These are phyloP conservation scores for Rubia occidens DNA, from an alignment of 305 asterid genomes.

Conservation along the genomic window DNA sequence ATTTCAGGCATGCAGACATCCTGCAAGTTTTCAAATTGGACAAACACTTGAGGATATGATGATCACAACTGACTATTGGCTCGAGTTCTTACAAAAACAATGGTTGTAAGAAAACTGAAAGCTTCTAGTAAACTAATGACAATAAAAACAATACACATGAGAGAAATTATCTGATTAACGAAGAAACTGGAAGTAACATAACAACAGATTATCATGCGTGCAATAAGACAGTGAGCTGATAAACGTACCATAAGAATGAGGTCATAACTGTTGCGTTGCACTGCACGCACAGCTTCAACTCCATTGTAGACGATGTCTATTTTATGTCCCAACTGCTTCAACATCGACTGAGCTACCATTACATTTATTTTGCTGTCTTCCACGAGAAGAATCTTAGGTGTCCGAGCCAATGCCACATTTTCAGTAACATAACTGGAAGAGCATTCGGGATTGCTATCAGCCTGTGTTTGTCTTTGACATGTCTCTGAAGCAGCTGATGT, in stretches of 20 bases:
- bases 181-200: too few species aligned
- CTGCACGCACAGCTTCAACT: constrained; percentile 63
- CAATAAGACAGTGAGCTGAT: not conserved
- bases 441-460: constrained; percentile 32
- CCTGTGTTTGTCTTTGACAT: constrained; percentile 21
- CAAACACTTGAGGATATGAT: not conserved
- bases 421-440: constrained; percentile 36
- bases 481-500: constrained; percentile 22
- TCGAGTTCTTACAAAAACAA: not conserved
- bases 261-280: constrained; percentile 42
- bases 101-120: not conserved
- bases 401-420: constrained; percentile 19
- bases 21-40: constrained; percentile 26
- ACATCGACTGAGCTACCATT: constrained; percentile 78
- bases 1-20: constrained; percentile 93
- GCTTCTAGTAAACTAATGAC: not conserved
- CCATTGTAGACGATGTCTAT: constrained; percentile 65
- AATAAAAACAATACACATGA: not conserved
- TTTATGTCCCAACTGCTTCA: constrained; percentile 66
- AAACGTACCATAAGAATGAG: constrained; percentile 65
- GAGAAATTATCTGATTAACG: too few species aligned
- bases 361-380: constrained; percentile 77
- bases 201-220: too few species aligned
- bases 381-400: constrained; percentile 79
- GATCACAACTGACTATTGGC: not conserved